These are phyloP conservation scores for Acacia melanoxylon DNA, from an alignment of 306 rosid species.

Conservation along the genomic window DNA sequence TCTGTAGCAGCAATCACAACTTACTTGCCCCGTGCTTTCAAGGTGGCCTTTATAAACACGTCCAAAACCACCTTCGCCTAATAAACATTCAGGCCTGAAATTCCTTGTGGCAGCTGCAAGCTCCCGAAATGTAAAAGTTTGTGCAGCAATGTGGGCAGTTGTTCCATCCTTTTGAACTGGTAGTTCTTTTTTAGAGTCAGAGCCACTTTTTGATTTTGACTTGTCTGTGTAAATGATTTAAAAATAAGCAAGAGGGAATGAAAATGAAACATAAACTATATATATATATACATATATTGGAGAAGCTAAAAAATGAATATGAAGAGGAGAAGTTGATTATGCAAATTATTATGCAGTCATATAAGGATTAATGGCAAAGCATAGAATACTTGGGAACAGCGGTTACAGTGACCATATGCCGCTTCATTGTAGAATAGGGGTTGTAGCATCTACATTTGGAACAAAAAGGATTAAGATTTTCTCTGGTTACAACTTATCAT, in stretches of 20 bases:
- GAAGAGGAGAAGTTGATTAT: conserved; percentile 3
- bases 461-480: conserved; percentile 26
- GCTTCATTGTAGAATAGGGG: conserved; percentile 12
- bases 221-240: conserved; percentile 54
- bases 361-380: background rate
- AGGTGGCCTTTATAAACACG: conserved; percentile 92
- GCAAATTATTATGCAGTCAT: conserved; percentile 21
- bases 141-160: conserved; percentile 93
- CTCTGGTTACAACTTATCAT: conserved; percentile 1
- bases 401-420: background rate
- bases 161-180: conserved; percentile 79
- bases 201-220: conserved; percentile 61
- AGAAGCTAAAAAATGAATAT: conserved; percentile 16
- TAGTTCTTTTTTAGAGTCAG: conserved; percentile 79
- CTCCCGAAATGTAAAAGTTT: conserved; percentile 95
- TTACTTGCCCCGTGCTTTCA: conserved; percentile 94
- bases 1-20: conserved; percentile 29
- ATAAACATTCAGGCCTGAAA: conserved; percentile 77
- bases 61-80: conserved; percentile 99
- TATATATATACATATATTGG: background rate
- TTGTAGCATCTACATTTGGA: conserved; percentile 3
- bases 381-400: conserved; percentile 15
- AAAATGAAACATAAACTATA: background rate
- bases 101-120: conserved; percentile 96
- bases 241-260: conserved; percentile 12